phyloP scores from a whole-genome alignment of 495 filamentous ascomycete species.

The Bacidia rubella region DNA sequence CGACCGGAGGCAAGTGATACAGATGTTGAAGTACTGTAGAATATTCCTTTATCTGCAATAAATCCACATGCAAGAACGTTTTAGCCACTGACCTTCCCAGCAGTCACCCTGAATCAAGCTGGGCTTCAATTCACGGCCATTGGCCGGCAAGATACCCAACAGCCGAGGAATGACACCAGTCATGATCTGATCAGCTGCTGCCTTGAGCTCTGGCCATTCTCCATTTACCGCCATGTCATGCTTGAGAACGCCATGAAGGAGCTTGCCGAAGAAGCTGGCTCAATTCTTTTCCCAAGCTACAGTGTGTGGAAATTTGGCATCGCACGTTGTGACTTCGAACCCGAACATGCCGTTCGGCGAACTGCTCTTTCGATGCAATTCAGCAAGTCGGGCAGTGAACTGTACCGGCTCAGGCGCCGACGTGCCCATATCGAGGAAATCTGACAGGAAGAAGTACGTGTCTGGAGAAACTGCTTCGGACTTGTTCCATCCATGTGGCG shows the following conservation, averaged over 20 bases:
- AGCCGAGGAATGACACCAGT: constrained; percentile 17
- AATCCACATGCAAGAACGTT: no score
- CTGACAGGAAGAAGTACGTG: constrained; percentile 16
- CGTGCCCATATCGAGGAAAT: constrained; percentile 15
- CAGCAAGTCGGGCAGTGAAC: constrained; percentile 7
- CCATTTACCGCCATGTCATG: constrained; percentile 23
- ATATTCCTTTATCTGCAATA: no score
- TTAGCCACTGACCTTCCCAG: constrained; percentile 26
- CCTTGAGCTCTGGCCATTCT: constrained; percentile 6
- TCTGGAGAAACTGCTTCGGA: constrained; percentile 5
- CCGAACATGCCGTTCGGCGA: constrained; percentile 42
- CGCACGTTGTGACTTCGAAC: constrained; percentile 34
- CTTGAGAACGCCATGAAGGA: constrained; percentile 20
- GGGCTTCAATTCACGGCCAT: constrained; percentile 19
- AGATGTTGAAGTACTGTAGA: no score
- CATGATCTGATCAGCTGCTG: constrained; percentile 3
- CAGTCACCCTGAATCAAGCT: constrained; percentile 25
- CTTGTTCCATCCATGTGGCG: constrained; percentile 16
- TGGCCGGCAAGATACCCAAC: constrained; percentile 15
- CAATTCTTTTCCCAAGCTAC: constrained; percentile 30
- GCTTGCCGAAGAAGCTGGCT: constrained; percentile 30
- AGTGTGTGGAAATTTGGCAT: constrained; percentile 29
- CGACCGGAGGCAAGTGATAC: no score
- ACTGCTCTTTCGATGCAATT: constrained; percentile 24
- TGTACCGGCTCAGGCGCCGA: constrained; percentile 7